These are phyloP conservation scores for Scheffersomyces stipitis DNA, from an alignment of 805 yeast species.

Conservation along the genomic window DNA sequence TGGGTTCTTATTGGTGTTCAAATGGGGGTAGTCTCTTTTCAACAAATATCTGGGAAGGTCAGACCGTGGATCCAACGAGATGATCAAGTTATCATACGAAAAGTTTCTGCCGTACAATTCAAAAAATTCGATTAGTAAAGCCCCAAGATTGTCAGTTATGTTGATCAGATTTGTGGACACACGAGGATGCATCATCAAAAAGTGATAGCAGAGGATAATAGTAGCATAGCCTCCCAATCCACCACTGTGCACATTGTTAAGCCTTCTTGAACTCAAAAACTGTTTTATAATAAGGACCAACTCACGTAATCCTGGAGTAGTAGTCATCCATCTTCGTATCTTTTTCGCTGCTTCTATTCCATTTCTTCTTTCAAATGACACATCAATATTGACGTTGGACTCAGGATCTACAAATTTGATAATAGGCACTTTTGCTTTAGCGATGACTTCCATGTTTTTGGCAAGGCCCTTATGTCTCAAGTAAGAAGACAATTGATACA, in stretches of 20 bases:
- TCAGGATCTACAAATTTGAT: conserved; percentile 80
- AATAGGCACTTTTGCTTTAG: conserved; percentile 91
- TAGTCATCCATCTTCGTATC: conserved; percentile 70
- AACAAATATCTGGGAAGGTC: conserved; percentile 60
- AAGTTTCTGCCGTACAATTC: conserved; percentile 89
- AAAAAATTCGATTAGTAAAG: conserved; percentile 84
- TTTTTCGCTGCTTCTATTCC: conserved; percentile 81
- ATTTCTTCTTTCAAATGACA: conserved; percentile 83
- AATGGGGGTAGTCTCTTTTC: conserved; percentile 52
- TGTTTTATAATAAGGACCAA: conserved; percentile 81
- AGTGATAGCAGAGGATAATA: conserved; percentile 82
- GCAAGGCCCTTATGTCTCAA: conserved; percentile 65
- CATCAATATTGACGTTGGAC: conserved; percentile 75
- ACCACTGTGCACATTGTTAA: conserved; percentile 88
- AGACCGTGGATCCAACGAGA: conserved; percentile 54
- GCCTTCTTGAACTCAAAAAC: conserved; percentile 70
- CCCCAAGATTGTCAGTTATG: conserved; percentile 77
- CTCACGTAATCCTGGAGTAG: conserved; percentile 79
- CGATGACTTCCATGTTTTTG: conserved; percentile 75
- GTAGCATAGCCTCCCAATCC: conserved; percentile 94
- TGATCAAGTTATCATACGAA: conserved; percentile 76
- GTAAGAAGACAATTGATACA: conserved; percentile 72
- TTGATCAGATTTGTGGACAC: conserved; percentile 63
- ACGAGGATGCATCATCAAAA: conserved; percentile 77
- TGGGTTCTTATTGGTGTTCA: conserved; percentile 51